Conservation (phyloP, 1,139 yeast genomes). For the Suhomyces atakaporum region DNA sequence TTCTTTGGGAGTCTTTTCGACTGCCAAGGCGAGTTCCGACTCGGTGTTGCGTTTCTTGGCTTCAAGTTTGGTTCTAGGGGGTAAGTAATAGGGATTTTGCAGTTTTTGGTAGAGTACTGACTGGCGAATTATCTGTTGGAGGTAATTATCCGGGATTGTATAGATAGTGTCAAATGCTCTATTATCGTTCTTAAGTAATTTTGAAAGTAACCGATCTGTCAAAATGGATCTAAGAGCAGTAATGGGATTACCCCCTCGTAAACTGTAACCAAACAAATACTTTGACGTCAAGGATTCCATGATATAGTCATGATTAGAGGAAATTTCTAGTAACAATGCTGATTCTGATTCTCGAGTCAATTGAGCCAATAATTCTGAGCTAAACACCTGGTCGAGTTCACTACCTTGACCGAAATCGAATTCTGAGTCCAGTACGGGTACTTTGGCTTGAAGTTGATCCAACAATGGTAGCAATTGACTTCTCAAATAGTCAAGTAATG, state of each 20-base stretch:
- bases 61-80: conserved; percentile 27
- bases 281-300: conserved; percentile 5
- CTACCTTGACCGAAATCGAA: conserved; percentile 15
- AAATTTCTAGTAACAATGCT: conserved; percentile 21
- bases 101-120: conserved; percentile 32
- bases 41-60: conserved; percentile 7
- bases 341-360: conserved; percentile 34
- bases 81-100: conserved; percentile 37
- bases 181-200: conserved; percentile 10
- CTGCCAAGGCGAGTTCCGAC: conserved; percentile 12
- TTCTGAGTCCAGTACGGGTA: conserved; percentile 11
- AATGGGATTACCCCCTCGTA: conserved; percentile 1
- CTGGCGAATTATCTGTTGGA: conserved; percentile 31
- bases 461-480: conserved; percentile 33
- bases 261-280: conserved; percentile 12
- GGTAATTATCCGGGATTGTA: conserved; percentile 21
- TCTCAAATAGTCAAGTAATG: conserved; percentile 24
- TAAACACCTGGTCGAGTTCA: conserved; percentile 11
- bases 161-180: conserved; percentile 10
- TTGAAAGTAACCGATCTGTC: conserved; percentile 10
- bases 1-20: conserved; percentile 11
- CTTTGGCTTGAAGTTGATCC: conserved; percentile 21
- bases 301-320: conserved; percentile 1
- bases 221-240: conserved; percentile 7
- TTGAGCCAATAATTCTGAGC: conserved; percentile 8